Evolutionary conservation across 1,284 basidiomycete species (phyloP).

Genomic region (Ustilago tritici): DNA sequence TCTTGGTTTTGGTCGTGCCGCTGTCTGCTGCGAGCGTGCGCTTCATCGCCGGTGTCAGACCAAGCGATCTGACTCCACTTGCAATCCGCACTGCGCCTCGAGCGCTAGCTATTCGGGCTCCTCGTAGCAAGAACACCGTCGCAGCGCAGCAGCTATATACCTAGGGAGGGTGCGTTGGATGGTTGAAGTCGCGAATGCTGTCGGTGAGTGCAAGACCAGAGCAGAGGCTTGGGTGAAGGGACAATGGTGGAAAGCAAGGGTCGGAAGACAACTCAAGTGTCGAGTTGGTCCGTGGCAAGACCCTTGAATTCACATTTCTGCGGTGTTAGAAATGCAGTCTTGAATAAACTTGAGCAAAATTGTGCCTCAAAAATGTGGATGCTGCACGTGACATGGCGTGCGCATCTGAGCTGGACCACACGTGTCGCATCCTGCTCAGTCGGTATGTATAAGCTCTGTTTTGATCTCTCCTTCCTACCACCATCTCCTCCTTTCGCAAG

Average conservation of each 20-base stretch:
- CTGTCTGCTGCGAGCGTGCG: constrained; percentile 13
- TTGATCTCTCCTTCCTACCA: too few species aligned
- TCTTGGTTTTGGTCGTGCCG: constrained; percentile 3
- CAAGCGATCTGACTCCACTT: not conserved
- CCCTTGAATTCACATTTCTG: not conserved
- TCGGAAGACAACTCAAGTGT: not conserved
- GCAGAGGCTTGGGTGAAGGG: not conserved
- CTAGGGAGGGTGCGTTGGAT: too few species aligned
- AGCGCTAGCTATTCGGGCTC: constrained; percentile 2
- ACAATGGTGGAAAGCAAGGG: not conserved
- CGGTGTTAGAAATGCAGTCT: not conserved
- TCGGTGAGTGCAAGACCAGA: not conserved
- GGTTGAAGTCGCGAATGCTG: not conserved
- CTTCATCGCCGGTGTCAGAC: constrained; percentile 20
- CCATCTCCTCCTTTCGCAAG: too few species aligned
- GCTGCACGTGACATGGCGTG: not conserved
- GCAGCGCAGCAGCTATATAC: constrained; percentile 5
- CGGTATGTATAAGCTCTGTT: too few species aligned
- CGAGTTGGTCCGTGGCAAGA: not conserved
- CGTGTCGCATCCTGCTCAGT: too few species aligned
- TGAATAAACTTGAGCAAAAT: not conserved
- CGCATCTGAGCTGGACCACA: too few species aligned
- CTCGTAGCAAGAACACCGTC: constrained; percentile 23
- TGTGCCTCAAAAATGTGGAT: not conserved
- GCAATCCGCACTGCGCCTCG: constrained; percentile 11